These are phyloP conservation scores for Conticribra weissflogii DNA, from an alignment of 108 stramenopile genomes.

Conservation along the genomic window DNA sequence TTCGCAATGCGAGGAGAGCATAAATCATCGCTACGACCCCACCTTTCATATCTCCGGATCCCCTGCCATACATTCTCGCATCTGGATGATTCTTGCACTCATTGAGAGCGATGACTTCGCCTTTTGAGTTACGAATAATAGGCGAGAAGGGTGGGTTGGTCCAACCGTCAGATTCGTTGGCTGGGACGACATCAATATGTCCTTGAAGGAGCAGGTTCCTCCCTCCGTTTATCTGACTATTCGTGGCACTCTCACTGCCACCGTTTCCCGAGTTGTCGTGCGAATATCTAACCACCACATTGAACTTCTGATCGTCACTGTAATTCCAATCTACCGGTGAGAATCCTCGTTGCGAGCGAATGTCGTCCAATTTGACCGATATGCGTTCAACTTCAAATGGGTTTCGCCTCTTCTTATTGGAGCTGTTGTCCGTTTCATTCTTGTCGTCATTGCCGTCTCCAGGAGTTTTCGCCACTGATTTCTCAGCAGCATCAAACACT, in stretches of 20 bases:
- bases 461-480: neutral
- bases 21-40: conserved; percentile 26
- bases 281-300: conserved; percentile 23
- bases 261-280: neutral
- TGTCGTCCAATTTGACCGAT: conserved; percentile 18
- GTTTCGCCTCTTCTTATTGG: neutral
- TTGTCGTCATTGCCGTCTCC: neutral
- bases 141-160: conserved; percentile 26
- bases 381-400: conserved; percentile 9
- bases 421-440: neutral
- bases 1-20: conserved; percentile 19
- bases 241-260: neutral
- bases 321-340: conserved; percentile 33
- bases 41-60: conserved; percentile 35
- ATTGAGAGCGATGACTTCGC: neutral
- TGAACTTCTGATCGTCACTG: conserved; percentile 25
- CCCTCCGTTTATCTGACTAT: neutral
- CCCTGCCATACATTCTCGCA: conserved; percentile 28
- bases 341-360: conserved; percentile 13
- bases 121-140: neutral
- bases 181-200: conserved; percentile 29
- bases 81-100: neutral
- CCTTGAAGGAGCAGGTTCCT: conserved; percentile 19
- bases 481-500: conserved; percentile 3
- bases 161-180: conserved; percentile 20